A percentile compares a stretch with the other conserved stretches of the same genome.
Conservation (phyloP, 2,329 filamentous ascomycete genomes). For the Penicillium sp. region DNA sequence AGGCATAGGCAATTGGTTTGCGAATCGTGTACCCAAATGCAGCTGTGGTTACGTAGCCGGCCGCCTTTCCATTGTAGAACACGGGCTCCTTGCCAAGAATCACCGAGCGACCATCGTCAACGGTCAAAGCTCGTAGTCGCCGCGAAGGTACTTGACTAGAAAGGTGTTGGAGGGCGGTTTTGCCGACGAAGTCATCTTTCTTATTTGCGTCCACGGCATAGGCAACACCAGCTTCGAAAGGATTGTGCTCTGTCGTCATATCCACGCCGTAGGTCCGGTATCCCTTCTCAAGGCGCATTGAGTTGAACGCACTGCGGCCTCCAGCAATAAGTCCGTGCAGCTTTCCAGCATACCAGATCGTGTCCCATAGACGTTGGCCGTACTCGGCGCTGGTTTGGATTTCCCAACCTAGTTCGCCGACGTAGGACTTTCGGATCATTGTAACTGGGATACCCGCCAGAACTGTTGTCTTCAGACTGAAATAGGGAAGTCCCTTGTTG, state of each 20-base stretch:
- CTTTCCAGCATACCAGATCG: slow-evolving; percentile 55
- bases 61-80: slow-evolving; percentile 46
- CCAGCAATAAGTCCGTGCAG: slow-evolving; percentile 57
- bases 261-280: slow-evolving; percentile 58
- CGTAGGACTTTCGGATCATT: slow-evolving; percentile 56
- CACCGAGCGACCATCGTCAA: slow-evolving; percentile 58
- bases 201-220: slow-evolving; percentile 48
- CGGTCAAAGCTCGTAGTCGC: slow-evolving; percentile 48
- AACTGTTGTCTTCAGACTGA: slow-evolving; percentile 49
- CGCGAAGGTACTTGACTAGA: slow-evolving; percentile 41
- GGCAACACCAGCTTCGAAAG: slow-evolving; percentile 58
- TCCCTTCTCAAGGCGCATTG: slow-evolving; percentile 60
- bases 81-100: slow-evolving; percentile 64
- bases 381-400: slow-evolving; percentile 60
- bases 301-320: slow-evolving; percentile 58
- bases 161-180: slow-evolving; percentile 47
- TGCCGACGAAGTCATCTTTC: slow-evolving; percentile 49
- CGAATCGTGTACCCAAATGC: slow-evolving; percentile 60
- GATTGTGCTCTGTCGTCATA: slow-evolving; percentile 61
- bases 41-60: slow-evolving; percentile 60
- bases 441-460: slow-evolving; percentile 58
- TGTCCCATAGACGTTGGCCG: slow-evolving; percentile 59
- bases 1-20: slow-evolving; percentile 60
- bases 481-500: slow-evolving; percentile 47
- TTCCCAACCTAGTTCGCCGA: slow-evolving; percentile 64